Conservation (phyloP, 805 yeast species). For the Ogataea ramenticola region DNA sequence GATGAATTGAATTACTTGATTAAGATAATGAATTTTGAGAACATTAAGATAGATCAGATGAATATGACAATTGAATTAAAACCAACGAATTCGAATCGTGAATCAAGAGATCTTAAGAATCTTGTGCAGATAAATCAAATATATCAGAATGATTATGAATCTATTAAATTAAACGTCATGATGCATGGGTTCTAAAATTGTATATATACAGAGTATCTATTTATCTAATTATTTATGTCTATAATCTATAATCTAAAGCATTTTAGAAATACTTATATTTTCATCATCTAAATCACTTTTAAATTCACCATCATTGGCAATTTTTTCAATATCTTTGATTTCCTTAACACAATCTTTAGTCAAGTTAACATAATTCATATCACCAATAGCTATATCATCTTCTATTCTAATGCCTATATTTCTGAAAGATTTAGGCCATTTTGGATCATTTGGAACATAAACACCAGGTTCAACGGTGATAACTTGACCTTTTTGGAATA, state of each 20-base stretch:
- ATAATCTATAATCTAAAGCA: slow-evolving; percentile 4
- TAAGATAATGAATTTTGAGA: slow-evolving; percentile 14
- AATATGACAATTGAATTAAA: slow-evolving; percentile 3
- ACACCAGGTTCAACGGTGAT: slow-evolving; percentile 95
- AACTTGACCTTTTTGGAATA: slow-evolving; percentile 65
- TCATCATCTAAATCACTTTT: slow-evolving; percentile 15
- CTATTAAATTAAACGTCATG: not conserved
- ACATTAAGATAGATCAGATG: slow-evolving; percentile 12
- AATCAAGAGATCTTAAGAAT: slow-evolving; percentile 7
- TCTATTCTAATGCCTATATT: slow-evolving; percentile 93
- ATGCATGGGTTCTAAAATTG: slow-evolving; percentile 4
- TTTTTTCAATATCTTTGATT: slow-evolving; percentile 67
- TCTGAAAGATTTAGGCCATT: slow-evolving; percentile 73
- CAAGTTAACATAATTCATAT: slow-evolving; percentile 44
- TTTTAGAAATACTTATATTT: slow-evolving; percentile 32
- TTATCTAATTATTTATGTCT: too few relatives aligned
- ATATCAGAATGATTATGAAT: not conserved
- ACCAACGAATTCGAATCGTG: slow-evolving; percentile 4
- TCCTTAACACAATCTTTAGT: slow-evolving; percentile 86
- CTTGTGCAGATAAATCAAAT: slow-evolving; percentile 3
- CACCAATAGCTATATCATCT: slow-evolving; percentile 83
- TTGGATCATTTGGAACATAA: slow-evolving; percentile 68
- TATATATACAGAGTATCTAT: not conserved
- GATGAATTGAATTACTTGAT: slow-evolving; percentile 15
- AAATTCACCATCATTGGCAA: slow-evolving; percentile 49